A percentile compares a stretch with the other conserved stretches of the same genome.
phyloP scores from a whole-genome alignment of 257 asterid species.

The Solanum chiquidenum region DNA sequence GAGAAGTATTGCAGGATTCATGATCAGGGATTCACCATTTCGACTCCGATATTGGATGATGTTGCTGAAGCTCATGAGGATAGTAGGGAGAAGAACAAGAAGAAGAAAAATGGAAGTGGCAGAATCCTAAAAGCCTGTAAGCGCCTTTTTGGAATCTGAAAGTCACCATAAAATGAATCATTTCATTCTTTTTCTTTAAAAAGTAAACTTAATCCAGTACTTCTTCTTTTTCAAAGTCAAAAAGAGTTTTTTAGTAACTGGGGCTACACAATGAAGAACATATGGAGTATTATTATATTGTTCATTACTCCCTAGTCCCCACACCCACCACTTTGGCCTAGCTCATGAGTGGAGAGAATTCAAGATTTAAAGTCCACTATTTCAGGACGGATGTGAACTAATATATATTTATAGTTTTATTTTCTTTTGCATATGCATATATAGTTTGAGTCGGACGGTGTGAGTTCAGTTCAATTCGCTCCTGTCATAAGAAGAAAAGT shows the following conservation, averaged over 20 bases:
- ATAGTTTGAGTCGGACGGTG: background rate
- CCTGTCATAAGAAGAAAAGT: background rate
- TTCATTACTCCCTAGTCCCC: background rate
- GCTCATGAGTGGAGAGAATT: background rate
- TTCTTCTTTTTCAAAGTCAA: background rate
- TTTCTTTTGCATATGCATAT: background rate
- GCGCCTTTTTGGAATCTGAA: constrained; percentile 29
- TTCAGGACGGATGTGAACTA: background rate
- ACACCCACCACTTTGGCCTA: background rate
- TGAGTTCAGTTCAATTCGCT: background rate
- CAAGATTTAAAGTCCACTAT: background rate
- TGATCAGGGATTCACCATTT: constrained; percentile 23
- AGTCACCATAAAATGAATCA: background rate
- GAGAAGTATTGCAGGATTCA: constrained; percentile 45
- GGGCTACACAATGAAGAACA: background rate
- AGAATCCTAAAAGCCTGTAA: constrained; percentile 36
- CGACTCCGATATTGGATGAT: constrained; percentile 6
- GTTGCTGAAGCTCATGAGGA: background rate
- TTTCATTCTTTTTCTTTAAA: background rate
- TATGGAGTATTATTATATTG: background rate
- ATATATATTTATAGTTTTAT: background rate
- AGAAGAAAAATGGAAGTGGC: constrained; percentile 12
- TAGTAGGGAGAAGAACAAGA: background rate
- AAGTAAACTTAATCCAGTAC: background rate
- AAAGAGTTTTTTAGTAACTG: background rate